phyloP scores from a whole-genome alignment of 2,329 filamentous ascomycete genomes.

The Lachnellula hyalina region DNA sequence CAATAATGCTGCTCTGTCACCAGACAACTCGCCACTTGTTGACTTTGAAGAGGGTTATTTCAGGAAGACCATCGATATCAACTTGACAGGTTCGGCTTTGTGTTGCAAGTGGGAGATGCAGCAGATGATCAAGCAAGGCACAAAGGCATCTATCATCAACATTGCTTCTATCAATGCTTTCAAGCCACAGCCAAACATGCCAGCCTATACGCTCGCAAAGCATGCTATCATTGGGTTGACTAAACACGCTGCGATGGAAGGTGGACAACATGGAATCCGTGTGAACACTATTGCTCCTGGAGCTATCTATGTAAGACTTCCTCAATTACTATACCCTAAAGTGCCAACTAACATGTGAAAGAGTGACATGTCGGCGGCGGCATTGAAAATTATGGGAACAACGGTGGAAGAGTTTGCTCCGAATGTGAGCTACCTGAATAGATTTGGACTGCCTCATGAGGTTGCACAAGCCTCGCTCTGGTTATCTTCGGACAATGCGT shows the following conservation, averaged over 20 bases:
- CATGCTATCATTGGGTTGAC: slow-evolving; percentile 40
- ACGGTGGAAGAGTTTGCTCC: slow-evolving; percentile 19
- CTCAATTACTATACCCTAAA: slow-evolving; percentile 27
- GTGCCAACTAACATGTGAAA: not conserved
- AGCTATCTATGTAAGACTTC: slow-evolving; percentile 37
- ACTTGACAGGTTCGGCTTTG: slow-evolving; percentile 31
- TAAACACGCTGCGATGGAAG: slow-evolving; percentile 34
- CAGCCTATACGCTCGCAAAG: slow-evolving; percentile 33
- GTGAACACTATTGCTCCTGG: slow-evolving; percentile 35
- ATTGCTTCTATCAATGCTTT: slow-evolving; percentile 46
- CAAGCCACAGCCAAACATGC: slow-evolving; percentile 24
- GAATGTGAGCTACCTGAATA: not conserved
- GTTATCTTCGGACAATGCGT: slow-evolving; percentile 31
- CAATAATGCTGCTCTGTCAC: slow-evolving; percentile 40
- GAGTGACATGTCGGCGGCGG: slow-evolving; percentile 21
- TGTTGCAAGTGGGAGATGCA: slow-evolving; percentile 31
- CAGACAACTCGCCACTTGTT: slow-evolving; percentile 10
- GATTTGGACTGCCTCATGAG: not conserved
- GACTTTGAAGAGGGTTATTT: slow-evolving; percentile 29
- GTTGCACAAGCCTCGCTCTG: slow-evolving; percentile 20
- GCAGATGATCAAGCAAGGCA: slow-evolving; percentile 42
- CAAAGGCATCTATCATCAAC: slow-evolving; percentile 31
- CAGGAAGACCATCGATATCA: slow-evolving; percentile 32
- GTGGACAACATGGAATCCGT: slow-evolving; percentile 30
- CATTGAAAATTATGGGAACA: slow-evolving; percentile 18